Conservation (phyloP, 2,329 filamentous ascomycete species). For the Ascosphaera acerosa region DNA sequence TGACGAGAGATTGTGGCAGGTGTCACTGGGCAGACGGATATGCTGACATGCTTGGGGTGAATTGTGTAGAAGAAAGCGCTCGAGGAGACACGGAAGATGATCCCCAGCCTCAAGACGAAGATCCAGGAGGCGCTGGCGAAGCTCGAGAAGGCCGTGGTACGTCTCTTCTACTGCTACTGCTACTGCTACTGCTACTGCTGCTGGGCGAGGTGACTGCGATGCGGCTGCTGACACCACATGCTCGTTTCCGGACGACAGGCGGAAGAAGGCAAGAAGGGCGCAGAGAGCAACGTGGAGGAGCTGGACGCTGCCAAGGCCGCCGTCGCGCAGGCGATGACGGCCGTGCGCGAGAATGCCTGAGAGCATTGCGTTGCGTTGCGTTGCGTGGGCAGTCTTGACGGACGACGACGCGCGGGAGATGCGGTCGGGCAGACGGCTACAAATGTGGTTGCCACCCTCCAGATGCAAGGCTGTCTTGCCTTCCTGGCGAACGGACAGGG, state of each 20-base stretch:
- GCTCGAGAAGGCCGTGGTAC: conserved; percentile 51
- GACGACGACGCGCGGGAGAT: no score
- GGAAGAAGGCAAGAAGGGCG: conserved; percentile 17
- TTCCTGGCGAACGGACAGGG: no score
- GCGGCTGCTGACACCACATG: not conserved
- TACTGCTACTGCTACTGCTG: not conserved
- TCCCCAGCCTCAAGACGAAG: conserved; percentile 43
- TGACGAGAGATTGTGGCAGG: not conserved
- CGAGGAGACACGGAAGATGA: conserved; percentile 69
- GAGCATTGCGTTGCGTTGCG: no score
- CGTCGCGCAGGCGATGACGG: conserved; percentile 14
- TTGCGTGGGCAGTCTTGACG: no score
- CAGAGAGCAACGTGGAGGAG: conserved; percentile 16
- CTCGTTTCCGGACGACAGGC: conserved; percentile 7
- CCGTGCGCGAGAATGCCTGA: not conserved
- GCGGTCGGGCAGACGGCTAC: no score
- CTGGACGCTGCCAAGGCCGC: conserved; percentile 19
- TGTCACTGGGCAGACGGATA: conserved; percentile 1
- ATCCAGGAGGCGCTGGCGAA: conserved; percentile 46
- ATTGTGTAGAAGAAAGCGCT: conserved; percentile 50
- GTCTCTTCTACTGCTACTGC: conserved; percentile 14
- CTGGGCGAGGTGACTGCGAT: not conserved
- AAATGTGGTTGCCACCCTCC: no score
- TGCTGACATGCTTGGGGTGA: not conserved
- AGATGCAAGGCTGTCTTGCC: no score